Conservation (phyloP, 257 asterid species). For the Przewalskia tangutica region DNA sequence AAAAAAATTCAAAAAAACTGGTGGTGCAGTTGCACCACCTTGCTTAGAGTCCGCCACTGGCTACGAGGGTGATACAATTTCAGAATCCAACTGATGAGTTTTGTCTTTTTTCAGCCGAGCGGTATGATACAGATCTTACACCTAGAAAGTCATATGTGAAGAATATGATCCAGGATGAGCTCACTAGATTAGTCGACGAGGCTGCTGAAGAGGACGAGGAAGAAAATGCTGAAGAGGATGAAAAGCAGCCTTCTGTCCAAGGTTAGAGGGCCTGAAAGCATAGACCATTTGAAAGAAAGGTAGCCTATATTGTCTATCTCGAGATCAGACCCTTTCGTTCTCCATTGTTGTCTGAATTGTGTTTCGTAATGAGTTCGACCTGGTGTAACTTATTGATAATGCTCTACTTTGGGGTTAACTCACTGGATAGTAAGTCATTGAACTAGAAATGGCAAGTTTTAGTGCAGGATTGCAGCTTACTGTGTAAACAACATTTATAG, state of each 20-base stretch:
- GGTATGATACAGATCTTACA: slow-evolving; percentile 42
- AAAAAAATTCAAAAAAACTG: too few species aligned
- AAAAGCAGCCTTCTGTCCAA: slow-evolving; percentile 23
- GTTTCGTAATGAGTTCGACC: not conserved
- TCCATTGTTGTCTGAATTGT: not conserved
- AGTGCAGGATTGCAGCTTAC: not conserved
- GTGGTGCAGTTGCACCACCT: too few species aligned
- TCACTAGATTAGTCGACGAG: slow-evolving; percentile 64
- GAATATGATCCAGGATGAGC: slow-evolving; percentile 87
- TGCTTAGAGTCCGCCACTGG: too few species aligned
- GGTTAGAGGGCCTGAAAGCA: slow-evolving; percentile 33
- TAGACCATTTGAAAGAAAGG: not conserved
- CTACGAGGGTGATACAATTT: not conserved
- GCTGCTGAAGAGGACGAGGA: slow-evolving; percentile 46
- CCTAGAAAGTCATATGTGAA: slow-evolving; percentile 46
- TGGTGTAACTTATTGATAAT: not conserved
- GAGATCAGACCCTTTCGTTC: not conserved
- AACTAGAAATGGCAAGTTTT: not conserved
- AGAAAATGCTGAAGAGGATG: slow-evolving; percentile 29
- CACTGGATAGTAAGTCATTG: not conserved
- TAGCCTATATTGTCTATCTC: not conserved
- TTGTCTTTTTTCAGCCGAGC: slow-evolving; percentile 38
- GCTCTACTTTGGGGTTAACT: not conserved
- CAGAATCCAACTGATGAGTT: not conserved
- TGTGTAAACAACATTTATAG: not conserved